Conservation (phyloP, 2,329 filamentous ascomycete genomes). For the Ophiosphaerella herpotricha region DNA sequence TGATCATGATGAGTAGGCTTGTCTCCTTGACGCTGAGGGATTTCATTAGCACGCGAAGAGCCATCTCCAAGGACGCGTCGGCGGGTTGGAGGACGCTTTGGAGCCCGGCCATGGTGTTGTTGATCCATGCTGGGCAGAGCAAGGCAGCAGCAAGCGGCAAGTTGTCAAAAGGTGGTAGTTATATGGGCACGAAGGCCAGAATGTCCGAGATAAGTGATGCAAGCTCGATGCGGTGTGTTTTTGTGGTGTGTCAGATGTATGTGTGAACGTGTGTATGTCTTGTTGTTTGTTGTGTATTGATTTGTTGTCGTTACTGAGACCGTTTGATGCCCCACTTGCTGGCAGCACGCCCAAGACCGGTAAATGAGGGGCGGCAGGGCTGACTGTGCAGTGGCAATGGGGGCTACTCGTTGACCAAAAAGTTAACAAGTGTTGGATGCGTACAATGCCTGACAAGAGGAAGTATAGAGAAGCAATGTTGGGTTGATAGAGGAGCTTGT, state of each 20-base stretch:
- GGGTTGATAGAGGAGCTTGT: conserved; percentile 6
- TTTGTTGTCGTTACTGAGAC: conserved; percentile 27
- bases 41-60: conserved; percentile 40
- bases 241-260: conserved; percentile 7
- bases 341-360: conserved; percentile 23
- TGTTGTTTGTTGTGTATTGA: conserved; percentile 20
- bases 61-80: conserved; percentile 41
- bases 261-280: conserved; percentile 10
- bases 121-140: conserved; percentile 35
- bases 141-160: conserved; percentile 1
- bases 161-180: conserved; percentile 13
- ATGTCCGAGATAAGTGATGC: conserved; percentile 32
- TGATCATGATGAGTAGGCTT: conserved; percentile 22
- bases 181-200: conserved; percentile 19
- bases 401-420: conserved; percentile 33
- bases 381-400: conserved; percentile 30
- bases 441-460: conserved; percentile 27
- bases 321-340: conserved; percentile 16
- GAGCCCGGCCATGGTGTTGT: conserved; percentile 33
- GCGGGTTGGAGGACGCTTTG: conserved; percentile 38
- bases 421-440: conserved; percentile 42
- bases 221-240: conserved; percentile 21
- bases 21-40: conserved; percentile 21
- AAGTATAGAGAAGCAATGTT: conserved; percentile 12
- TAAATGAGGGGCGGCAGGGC: conserved; percentile 34